Percentiles rank a stretch among this genome's conserved stretches.
phyloP scores from a whole-genome alignment of 768 basidiomycete species.

The Panaeolus cyanescens region DNA sequence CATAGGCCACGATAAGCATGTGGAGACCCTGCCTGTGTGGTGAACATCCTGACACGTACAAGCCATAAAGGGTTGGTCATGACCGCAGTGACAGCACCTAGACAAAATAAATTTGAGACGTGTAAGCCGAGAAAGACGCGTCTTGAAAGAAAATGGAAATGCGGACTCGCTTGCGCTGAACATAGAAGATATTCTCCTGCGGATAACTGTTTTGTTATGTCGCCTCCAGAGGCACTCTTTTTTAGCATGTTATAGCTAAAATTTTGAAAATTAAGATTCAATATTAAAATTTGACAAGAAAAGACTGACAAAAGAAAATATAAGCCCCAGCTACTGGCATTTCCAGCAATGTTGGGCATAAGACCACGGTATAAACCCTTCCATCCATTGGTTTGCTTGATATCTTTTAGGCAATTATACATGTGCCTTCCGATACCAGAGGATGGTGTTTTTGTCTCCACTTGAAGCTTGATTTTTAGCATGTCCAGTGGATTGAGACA shows the following conservation, averaged over 20 bases:
- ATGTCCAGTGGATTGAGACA: slow-evolving; percentile 98
- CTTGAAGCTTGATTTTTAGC: slow-evolving; percentile 92
- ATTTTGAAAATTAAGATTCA: slow-evolving; percentile 5
- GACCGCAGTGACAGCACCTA: slow-evolving; percentile 91
- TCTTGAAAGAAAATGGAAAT: slow-evolving; percentile 14
- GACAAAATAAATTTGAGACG: slow-evolving; percentile 6
- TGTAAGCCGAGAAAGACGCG: slow-evolving; percentile 5
- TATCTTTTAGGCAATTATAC: slow-evolving; percentile 71
- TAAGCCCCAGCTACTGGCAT: slow-evolving; percentile 95
- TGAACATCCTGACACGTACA: slow-evolving; percentile 96
- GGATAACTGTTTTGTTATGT: slow-evolving; percentile 67
- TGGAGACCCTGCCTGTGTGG: slow-evolving; percentile 66
- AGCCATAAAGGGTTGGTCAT: slow-evolving; percentile 99
- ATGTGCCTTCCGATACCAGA: slow-evolving; percentile 74
- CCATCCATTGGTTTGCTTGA: slow-evolving; percentile 77
- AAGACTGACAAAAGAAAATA: slow-evolving; percentile 93
- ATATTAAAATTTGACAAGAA: slow-evolving; percentile 3
- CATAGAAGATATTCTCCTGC: slow-evolving; percentile 83
- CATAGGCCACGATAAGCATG: slow-evolving; percentile 78
- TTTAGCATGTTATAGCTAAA: slow-evolving; percentile 92
- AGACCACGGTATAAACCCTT: slow-evolving; percentile 89
- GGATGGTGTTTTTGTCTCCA: slow-evolving; percentile 65
- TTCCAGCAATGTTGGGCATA: slow-evolving; percentile 89
- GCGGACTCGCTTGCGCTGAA: slow-evolving; percentile 96
- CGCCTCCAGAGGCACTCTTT: slow-evolving; percentile 69